Conservation (phyloP, 768 basidiomycete genomes). For the Lactifluus subvellereus region DNA sequence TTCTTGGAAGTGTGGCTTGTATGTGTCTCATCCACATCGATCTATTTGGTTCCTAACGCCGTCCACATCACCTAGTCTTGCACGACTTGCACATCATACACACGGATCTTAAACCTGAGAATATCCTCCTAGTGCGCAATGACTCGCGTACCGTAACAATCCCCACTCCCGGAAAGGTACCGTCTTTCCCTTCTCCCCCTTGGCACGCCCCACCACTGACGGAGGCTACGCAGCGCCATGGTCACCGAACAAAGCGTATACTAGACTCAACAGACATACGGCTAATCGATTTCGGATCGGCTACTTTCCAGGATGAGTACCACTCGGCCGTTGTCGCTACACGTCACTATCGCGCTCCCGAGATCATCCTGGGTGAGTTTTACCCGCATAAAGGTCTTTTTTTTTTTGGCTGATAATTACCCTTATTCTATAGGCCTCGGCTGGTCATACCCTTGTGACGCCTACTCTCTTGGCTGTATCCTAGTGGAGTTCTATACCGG, state of each 20-base stretch:
- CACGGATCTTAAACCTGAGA: constrained; percentile 98
- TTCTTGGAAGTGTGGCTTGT: constrained; percentile 93
- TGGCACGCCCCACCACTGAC: background rate
- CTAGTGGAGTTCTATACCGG: constrained; percentile 98
- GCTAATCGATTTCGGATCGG: constrained; percentile 97
- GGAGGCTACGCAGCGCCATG: constrained; percentile 33
- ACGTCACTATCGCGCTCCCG: constrained; percentile 96
- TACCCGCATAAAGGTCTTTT: background rate
- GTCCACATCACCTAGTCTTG: constrained; percentile 52
- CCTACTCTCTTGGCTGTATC: constrained; percentile 97
- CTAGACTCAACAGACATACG: constrained; percentile 87
- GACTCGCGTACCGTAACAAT: constrained; percentile 60
- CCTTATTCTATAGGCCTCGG: constrained; percentile 62
- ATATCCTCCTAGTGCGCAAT: constrained; percentile 90
- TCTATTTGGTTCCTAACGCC: constrained; percentile 22
- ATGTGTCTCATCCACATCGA: constrained; percentile 33
- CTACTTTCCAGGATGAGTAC: constrained; percentile 96
- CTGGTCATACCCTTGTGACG: constrained; percentile 98
- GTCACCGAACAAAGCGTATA: constrained; percentile 64
- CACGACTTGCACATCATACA: constrained; percentile 90
- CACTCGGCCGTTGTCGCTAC: constrained; percentile 98
- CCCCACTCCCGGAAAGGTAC: constrained; percentile 61
- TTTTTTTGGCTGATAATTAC: constrained; percentile 2
- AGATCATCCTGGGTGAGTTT: constrained; percentile 88
- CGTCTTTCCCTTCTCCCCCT: background rate